Base-by-base conservation (phyloP, 176 grass and related monocot genomes). In the Luzula sylvatica region DNA sequence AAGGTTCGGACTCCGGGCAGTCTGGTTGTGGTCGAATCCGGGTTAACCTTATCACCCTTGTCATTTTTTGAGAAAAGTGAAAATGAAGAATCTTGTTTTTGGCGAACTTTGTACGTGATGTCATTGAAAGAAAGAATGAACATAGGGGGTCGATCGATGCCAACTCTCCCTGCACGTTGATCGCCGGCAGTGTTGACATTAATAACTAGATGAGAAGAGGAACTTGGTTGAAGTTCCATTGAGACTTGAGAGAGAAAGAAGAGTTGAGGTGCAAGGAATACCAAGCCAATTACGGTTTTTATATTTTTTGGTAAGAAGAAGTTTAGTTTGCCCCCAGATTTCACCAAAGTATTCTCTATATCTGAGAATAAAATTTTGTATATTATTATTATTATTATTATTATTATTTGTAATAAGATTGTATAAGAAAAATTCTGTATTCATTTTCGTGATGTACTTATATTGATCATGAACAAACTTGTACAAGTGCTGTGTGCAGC, bases 41-140 rank as follows among this genome's bases (percentile, higher is more conserved):
- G 11, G n/a, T 20, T 14, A 44, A 48, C n/a, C 9, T 48, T 4
- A 35, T 35, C 30, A 8, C 15, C 59, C 47, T 19, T 20, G 42
- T 5, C 15, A 26, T n/a, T 42, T 59, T 44, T 20, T 2, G 43
- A 49, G 3, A 64, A 18, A 20, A 15, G 11, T 12, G 15, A 64
- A 38, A 14, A 3, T 1, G 23, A 65, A 1, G 24, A 30, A 24
- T 19, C 54, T 66, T 28, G 47, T 17, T 27, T 19, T 13, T 52
- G 53, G 46, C 26, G 73, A 13, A 93, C 77, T 57, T 50, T 71
- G 62, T 93, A 93, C 0, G 74, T 62, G 14, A 93, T 74, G 17
- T 78, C 61, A 28, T 47, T 24, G 64, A 90, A 90, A 21, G 79
- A 58, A 16, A 90, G 80, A 7, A 80, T 68, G 47, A 83, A 77